Conservation (phyloP, 2,329 filamentous ascomycete species). For the Xylariales sp. region DNA sequence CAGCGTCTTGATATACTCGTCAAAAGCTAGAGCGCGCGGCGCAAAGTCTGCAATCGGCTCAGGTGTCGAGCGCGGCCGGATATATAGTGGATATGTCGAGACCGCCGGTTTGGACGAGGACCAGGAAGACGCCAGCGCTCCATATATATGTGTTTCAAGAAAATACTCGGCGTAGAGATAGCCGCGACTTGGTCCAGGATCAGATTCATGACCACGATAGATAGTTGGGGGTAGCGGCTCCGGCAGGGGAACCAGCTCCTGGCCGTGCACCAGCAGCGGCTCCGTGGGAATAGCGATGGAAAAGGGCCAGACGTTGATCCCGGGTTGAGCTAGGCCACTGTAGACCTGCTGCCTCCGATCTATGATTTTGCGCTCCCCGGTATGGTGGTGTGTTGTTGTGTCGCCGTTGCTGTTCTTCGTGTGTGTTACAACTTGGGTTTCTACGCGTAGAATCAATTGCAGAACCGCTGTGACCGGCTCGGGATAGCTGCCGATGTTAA, state of each 20-base stretch:
- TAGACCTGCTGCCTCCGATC: conserved; percentile 18
- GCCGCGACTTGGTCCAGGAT: conserved; percentile 5
- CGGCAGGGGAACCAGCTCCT: not conserved
- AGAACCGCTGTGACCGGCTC: conserved; percentile 3
- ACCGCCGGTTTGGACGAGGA: not conserved
- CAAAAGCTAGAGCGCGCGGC: not conserved
- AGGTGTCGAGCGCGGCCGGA: conserved; percentile 8
- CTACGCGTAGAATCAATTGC: not conserved
- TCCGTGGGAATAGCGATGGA: conserved; percentile 19
- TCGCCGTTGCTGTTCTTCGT: not conserved
- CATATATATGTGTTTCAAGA: conserved; percentile 21
- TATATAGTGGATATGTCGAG: conserved; percentile 15
- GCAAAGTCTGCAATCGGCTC: conserved; percentile 15
- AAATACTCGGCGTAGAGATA: conserved; percentile 30
- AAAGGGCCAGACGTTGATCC: conserved; percentile 21
- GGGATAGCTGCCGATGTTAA: not conserved
- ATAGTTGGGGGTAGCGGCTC: not conserved
- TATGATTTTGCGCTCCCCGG: conserved; percentile 11
- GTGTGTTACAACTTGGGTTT: not conserved
- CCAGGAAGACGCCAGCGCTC: too few species aligned
- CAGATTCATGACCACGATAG: not conserved
- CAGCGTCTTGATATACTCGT: conserved; percentile 10
- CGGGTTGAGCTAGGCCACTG: not conserved
- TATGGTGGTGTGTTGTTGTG: conserved; percentile 1
- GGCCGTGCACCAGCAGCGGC: not conserved